Percentiles rank a stretch among this genome's conserved stretches.
Conservation (phyloP, 2,329 filamentous ascomycete species). For the Arthrobotrys pseudoclavata region DNA sequence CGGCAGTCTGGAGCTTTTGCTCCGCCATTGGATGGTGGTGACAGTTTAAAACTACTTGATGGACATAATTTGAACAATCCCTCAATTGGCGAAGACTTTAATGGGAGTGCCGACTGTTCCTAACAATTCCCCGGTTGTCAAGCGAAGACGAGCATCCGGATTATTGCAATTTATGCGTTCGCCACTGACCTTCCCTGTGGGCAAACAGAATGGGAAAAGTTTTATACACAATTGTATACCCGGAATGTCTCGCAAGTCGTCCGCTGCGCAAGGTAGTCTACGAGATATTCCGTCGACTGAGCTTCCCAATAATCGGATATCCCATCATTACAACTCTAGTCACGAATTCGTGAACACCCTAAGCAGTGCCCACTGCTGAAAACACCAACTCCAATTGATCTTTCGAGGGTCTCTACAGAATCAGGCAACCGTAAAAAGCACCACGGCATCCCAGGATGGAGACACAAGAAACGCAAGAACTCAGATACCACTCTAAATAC, state of each 20-base stretch:
- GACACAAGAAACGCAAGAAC: constrained; percentile 21
- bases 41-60: constrained; percentile 31
- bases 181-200: constrained; percentile 36
- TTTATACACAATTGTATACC: constrained; percentile 45
- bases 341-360: neutral
- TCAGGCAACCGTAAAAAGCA: constrained; percentile 21
- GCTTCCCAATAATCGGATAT: constrained; percentile 34
- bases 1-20: neutral
- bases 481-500: constrained; percentile 3
- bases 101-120: neutral
- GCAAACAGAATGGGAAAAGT: constrained; percentile 20
- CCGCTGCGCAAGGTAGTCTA: neutral
- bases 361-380: constrained; percentile 6
- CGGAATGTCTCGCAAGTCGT: constrained; percentile 27
- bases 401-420: constrained; percentile 15
- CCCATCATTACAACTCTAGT: neutral
- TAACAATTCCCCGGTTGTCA: constrained; percentile 2
- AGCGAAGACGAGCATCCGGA: constrained; percentile 33
- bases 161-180: constrained; percentile 38
- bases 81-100: neutral
- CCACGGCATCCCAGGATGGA: constrained; percentile 29
- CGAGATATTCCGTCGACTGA: neutral
- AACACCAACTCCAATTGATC: constrained; percentile 32
- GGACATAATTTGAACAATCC: constrained; percentile 26
- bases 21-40: constrained; percentile 35